Base-by-base conservation (phyloP, 495 filamentous ascomycete genomes). In the Podospora didyma region DNA sequence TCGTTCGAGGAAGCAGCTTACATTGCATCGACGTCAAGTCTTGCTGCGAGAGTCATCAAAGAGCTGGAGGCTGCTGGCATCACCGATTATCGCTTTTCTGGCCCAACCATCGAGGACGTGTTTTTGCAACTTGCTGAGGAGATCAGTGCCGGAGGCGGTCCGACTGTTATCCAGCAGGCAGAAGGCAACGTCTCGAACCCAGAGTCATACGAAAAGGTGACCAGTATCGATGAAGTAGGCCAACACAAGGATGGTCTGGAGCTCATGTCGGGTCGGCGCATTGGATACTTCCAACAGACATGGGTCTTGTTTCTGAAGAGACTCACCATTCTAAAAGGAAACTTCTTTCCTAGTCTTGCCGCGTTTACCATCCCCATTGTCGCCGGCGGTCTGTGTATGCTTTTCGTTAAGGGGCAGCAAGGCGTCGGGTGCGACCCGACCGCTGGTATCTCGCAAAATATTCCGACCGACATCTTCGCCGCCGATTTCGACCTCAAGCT, bases 81-180 rank as follows among this genome's bases (percentile, higher is more conserved):
- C 39, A 73, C 74, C 1, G 86, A 92, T 31, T 92, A 91, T 66
- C 83, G 87, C 47, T 85, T 94, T 41, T 85, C 83, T 26, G 90
- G 90, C 0, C 91, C 91, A 2, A 93, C 88, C 0, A 92, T 96
- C 56, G 89, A 92, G 65, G 88, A 92, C 62, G 88, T 94, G 0
- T 96, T 96, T 69, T 71, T 95, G 54, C 88, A 89, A 56, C 79
- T 95, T 31, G 90, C 89, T 1, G 86, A 88, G 53, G 89, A 93
- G 65, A 73, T 82, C 52, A 66, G 67, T 46, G 67, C 66, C 5
- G 76, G 81, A 58, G 56, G 53, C 37, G 52, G 54, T 64, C 22
- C 35, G 21, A n/a, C 34, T 60, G 57, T 41, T 21, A 22, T 39
- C 19, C 26, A 45, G 23, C 20, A 21, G 10, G n/a, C n/a, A n/a